Percentiles rank a stretch among this genome's conserved stretches.
Conservation (phyloP, 257 asterid genomes). For the Solanum tarapatanum region DNA sequence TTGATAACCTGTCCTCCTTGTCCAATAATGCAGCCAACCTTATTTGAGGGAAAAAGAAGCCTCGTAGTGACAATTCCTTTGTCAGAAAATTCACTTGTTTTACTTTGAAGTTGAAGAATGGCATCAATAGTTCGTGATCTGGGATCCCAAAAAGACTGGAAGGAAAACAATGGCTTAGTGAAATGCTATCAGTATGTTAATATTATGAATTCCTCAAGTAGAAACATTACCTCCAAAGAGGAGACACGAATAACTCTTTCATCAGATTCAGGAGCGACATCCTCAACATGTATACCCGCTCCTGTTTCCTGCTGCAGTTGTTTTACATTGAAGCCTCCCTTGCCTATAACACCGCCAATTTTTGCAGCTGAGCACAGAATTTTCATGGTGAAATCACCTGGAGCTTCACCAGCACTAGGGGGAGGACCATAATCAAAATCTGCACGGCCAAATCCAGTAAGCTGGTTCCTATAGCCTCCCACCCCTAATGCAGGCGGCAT, state of each 20-base stretch:
- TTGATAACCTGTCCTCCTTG: constrained; percentile 73
- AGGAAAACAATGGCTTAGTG: constrained; percentile 20
- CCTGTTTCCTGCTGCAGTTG: constrained; percentile 66
- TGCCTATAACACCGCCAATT: constrained; percentile 81
- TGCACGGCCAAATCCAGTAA: constrained; percentile 27
- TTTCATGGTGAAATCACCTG: constrained; percentile 55
- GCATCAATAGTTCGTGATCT: constrained; percentile 66
- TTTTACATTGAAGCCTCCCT: constrained; percentile 63
- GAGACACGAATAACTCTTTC: constrained; percentile 67
- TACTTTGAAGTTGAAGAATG: constrained; percentile 65
- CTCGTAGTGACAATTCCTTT: constrained; percentile 57
- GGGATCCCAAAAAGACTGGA: constrained; percentile 49
- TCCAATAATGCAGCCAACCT: constrained; percentile 87
- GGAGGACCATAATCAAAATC: constrained; percentile 47
- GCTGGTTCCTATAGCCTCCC: constrained; percentile 37
- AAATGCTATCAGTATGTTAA: constrained; percentile 3
- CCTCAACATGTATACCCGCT: constrained; percentile 53
- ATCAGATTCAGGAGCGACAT: constrained; percentile 36
- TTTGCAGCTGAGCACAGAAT: constrained; percentile 59
- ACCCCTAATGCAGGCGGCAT: constrained; percentile 24
- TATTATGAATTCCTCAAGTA: constrained; percentile 3
- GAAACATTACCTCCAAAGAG: constrained; percentile 50
- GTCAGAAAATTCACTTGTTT: constrained; percentile 50
- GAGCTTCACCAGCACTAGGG: constrained; percentile 29
- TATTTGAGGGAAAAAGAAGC: constrained; percentile 71